Evolutionary conservation across 208 protist genomes (phyloP), one percentile per base, ranked within the genome.

Genomic region (Crithidia bombi): DNA sequence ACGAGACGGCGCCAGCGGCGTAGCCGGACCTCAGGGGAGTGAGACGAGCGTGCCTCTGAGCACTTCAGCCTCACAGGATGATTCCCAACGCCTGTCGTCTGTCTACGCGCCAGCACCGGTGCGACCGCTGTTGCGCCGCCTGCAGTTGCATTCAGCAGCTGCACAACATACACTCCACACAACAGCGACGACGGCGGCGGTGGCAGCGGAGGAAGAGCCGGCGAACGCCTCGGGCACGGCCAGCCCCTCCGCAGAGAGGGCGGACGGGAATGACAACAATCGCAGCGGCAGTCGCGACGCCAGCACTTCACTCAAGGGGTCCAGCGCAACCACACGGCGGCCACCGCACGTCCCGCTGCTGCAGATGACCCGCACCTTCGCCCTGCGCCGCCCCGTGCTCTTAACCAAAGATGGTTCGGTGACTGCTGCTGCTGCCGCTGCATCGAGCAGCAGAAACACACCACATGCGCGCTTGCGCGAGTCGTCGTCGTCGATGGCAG

Each of bases 361-460:
- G 32, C 47, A 41, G 43, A 77, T 70, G 56, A 61, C 64, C 32
- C 71, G 47, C 36, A 64, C 64, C 12, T 67, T 28, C n/a, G 67
- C 64, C 39, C 46, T 77, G 57, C 59, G 30, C n/a, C 71, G 64
- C 14, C 56, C 71, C 0, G 47, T 66, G 38, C 25, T 77, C 28
- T 30, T 70, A 5, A 71, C 64, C 21, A 69, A 61, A 28, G 57
- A 66, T n/a, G 26, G 47, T 11, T 71, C 64, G 9, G 33, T 56
- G 7, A 39, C 41, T 3, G 32, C 63, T 21, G 21, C 23, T 23
- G n/a, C 38, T 36, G 50, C 38, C 1, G 39, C 51, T 15, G 15
- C 44, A 1, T 14, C 26, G n/a, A 28, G 36, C 7, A 1, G 36
- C 19, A 57, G 25, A 15, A 69, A 12, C 28, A 50, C 51, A 4